These are phyloP conservation scores for Favolaschia claudopus DNA, from an alignment of 768 basidiomycete genomes.

Conservation along the genomic window DNA sequence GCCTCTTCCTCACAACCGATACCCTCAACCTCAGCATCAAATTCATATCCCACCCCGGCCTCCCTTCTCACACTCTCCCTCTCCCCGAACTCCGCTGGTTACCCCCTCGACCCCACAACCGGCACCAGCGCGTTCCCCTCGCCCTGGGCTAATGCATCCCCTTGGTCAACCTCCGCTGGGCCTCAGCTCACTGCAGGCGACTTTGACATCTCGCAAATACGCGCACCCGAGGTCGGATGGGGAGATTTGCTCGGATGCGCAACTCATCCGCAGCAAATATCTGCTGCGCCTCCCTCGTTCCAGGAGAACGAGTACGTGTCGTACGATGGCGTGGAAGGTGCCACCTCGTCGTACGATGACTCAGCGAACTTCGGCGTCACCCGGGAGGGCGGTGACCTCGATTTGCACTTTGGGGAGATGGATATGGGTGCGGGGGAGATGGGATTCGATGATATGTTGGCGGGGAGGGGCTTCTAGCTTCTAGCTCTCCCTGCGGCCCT, in stretches of 20 bases:
- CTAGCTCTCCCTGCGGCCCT: background rate
- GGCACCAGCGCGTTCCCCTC: background rate
- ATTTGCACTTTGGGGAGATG: no score
- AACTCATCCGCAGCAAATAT: no score
- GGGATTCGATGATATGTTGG: background rate
- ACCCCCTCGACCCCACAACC: no score
- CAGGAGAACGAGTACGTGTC: no score
- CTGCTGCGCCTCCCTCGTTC: no score
- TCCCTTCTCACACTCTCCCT: no score
- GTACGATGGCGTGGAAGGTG: no score
- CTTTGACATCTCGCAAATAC: conserved; percentile 6
- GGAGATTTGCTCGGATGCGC: background rate
- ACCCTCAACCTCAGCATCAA: background rate
- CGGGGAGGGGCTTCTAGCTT: background rate
- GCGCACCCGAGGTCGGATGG: background rate
- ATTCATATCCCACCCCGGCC: no score
- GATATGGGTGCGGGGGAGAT: background rate
- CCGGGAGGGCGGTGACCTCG: background rate
- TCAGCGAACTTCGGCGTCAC: no score
- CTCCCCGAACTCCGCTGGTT: no score
- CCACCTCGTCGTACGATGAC: no score
- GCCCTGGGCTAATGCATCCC: background rate
- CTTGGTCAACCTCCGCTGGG: background rate
- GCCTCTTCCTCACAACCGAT: background rate
- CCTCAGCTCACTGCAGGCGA: background rate